Percentiles rank a stretch among this genome's conserved stretches.
Evolutionary conservation across 139 green algal genomes (phyloP).

Genomic region (Volvox africanus): DNA sequence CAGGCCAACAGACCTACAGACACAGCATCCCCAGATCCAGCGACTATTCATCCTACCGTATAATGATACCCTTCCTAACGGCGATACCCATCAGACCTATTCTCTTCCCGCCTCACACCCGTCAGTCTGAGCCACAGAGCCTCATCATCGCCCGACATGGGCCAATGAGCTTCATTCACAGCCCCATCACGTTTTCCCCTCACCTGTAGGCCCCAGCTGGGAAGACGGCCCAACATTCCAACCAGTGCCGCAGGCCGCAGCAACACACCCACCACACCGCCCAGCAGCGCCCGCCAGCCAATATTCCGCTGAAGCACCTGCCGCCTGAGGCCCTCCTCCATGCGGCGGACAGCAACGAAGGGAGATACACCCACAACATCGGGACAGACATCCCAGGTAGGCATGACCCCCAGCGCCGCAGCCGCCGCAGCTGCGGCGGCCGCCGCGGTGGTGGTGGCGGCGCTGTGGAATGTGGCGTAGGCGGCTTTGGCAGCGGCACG

Average conservation of each 20-base stretch:
- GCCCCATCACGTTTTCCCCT: neutral
- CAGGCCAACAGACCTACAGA: neutral
- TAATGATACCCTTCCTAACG: too few species aligned
- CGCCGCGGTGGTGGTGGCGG: neutral
- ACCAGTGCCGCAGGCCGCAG: conserved; percentile 28
- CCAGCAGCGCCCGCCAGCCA: conserved; percentile 36
- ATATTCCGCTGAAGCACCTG: conserved; percentile 19
- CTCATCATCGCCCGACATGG: too few species aligned
- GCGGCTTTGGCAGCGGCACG: neutral
- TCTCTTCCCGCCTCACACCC: too few species aligned
- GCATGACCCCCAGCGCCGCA: neutral
- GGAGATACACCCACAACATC: neutral
- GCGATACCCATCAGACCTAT: too few species aligned
- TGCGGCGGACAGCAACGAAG: neutral
- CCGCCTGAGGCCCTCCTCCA: conserved; percentile 22
- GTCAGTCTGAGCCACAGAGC: too few species aligned
- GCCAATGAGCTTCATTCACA: too few species aligned
- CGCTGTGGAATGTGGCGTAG: neutral
- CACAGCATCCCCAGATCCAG: neutral
- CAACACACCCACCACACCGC: conserved; percentile 34
- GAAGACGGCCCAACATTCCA: conserved; percentile 21
- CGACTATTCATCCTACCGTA: too few species aligned
- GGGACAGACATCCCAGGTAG: neutral
- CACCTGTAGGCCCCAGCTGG: conserved; percentile 26
- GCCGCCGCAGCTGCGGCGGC: neutral